Conservation (phyloP, 768 basidiomycete genomes). For the Kwoniella europaea region DNA sequence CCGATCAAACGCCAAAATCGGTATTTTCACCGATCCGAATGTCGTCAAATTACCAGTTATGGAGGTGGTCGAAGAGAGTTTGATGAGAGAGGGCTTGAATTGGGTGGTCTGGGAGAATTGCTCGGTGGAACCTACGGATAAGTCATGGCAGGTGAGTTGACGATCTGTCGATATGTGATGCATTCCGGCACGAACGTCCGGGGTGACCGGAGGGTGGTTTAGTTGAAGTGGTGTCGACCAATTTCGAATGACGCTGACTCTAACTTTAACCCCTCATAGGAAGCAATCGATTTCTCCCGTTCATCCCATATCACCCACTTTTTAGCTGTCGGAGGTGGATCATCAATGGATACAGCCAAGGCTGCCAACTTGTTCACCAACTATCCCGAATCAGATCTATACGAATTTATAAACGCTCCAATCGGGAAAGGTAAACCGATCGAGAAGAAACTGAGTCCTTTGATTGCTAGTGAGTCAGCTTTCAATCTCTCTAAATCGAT, state of each 20-base stretch:
- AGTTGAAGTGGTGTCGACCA: background rate
- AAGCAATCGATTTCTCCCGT: conserved; percentile 86
- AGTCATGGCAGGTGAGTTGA: conserved; percentile 51
- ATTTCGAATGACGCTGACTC: background rate
- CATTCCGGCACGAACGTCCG: too few relatives aligned
- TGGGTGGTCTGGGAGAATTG: conserved; percentile 45
- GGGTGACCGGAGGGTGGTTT: too few relatives aligned
- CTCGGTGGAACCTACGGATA: conserved; percentile 89
- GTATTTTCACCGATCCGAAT: conserved; percentile 88
- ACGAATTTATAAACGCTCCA: conserved; percentile 97
- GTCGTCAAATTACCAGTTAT: conserved; percentile 80
- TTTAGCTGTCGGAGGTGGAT: conserved; percentile 60
- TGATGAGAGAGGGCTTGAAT: conserved; percentile 69
- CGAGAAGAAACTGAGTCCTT: conserved; percentile 71
- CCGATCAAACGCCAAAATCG: conserved; percentile 67
- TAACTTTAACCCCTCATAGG: conserved; percentile 59
- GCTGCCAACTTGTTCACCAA: conserved; percentile 84
- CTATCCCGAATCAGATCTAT: conserved; percentile 87
- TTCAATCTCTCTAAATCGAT: background rate
- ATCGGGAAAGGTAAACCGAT: conserved; percentile 90
- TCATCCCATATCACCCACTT: conserved; percentile 90
- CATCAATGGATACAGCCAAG: conserved; percentile 92
- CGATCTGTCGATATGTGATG: too few relatives aligned
- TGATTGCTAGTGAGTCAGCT: conserved; percentile 71
- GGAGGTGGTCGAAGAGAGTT: conserved; percentile 66